Evolutionary conservation across 1,284 basidiomycete species (phyloP).

Genomic region (Ceratobasidium sp.): DNA sequence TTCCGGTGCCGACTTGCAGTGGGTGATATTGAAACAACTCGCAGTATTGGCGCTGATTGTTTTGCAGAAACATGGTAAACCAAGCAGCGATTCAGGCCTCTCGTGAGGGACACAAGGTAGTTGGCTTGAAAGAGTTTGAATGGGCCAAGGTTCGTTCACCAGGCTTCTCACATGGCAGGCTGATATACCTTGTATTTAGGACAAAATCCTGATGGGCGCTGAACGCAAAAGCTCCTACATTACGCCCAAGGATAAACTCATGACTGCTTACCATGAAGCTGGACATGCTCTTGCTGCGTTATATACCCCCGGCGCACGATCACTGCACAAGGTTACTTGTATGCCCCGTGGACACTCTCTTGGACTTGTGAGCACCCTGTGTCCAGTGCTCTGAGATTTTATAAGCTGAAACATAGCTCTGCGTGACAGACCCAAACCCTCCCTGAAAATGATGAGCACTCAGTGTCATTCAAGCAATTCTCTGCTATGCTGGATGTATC

Average conservation of each 20-base stretch:
- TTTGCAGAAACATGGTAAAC: constrained; percentile 79
- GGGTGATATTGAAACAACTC: not conserved
- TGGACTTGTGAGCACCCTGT: constrained; percentile 72
- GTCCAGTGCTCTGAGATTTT: not conserved
- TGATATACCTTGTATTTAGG: constrained; percentile 57
- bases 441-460: constrained; percentile 83
- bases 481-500: constrained; percentile 86
- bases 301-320: constrained; percentile 92
- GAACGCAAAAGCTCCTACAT: constrained; percentile 90
- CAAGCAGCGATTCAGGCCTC: constrained; percentile 90
- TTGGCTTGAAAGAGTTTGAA: constrained; percentile 87
- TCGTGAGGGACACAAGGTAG: constrained; percentile 77
- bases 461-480: constrained; percentile 77
- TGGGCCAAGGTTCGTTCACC: constrained; percentile 81
- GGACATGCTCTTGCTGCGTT: constrained; percentile 92
- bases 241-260: constrained; percentile 82
- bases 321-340: constrained; percentile 95
- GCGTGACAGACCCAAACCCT: constrained; percentile 78
- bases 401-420: constrained; percentile 6
- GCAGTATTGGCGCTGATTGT: too few relatives aligned
- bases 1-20: constrained; percentile 89
- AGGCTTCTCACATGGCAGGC: not conserved
- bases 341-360: constrained; percentile 92
- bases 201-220: constrained; percentile 94
- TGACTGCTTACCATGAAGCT: constrained; percentile 96